Base-by-base conservation (phyloP, 2,329 filamentous ascomycete species). In the Teratosphaeriaceae sp. region DNA sequence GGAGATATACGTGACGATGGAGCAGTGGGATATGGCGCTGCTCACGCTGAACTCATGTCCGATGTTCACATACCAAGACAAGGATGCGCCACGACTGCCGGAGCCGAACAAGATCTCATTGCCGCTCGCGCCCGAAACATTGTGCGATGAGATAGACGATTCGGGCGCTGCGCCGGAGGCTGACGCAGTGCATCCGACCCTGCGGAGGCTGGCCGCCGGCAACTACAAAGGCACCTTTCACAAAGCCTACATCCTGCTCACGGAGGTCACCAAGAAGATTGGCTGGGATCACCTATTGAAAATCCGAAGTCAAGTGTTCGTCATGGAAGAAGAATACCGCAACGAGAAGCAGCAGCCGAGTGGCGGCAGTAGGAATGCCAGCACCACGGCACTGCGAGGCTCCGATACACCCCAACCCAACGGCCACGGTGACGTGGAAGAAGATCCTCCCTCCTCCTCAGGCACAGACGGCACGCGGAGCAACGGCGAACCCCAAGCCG, bases 1-100 rank as follows among this genome's bases (percentile, higher is more conserved):
- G 2, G 88, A 97, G 62, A 85, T 97, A 23, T 98, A 98, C 56
- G 86, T 97, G 43, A 79, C 84, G 38, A 79, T 94, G 67, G 92
- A 98, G 63, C 87, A 94, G 61, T 98, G 92, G 88, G 92, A 97
- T 60, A 80, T 97, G 54, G 92, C 92, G 1, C 76, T 98, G 19
- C 82, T 94, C 4, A 97, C 92, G 3, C 75, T 98, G 40, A 98
- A 98, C 68, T 98, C 92, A 15, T 98, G 92, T 65, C 92, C 92
- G 7, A 98, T 98, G 92, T 98, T 98, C 65, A 98, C 92, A 5
- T 97, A 98, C 65, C 92, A 97, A 66, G 92, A 98, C 67, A 97
- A 96, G 65, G 92, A 98, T 63, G 84, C 88, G 5, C 92, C 92
- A 3, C 70, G 92, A 46, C 90, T 97, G 84, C 92, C 92, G 1